These are phyloP conservation scores for Aspergillus proliferans DNA, from an alignment of 2,329 filamentous ascomycete species.

Conservation along the genomic window DNA sequence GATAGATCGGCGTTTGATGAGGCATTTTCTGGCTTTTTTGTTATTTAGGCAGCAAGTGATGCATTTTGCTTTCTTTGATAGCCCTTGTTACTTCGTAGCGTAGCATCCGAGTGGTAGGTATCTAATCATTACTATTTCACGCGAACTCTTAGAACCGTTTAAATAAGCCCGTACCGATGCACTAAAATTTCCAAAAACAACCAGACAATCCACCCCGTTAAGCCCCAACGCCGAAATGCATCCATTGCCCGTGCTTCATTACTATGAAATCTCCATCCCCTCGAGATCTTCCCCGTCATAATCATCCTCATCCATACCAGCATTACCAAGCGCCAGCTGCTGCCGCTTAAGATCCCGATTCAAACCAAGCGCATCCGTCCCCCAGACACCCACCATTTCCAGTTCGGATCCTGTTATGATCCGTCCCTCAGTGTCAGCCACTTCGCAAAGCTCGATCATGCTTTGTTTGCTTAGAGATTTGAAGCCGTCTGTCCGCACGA, in stretches of 20 bases:
- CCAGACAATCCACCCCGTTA: slow-evolving; percentile 3
- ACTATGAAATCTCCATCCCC: slow-evolving; percentile 40
- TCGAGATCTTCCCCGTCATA: slow-evolving; percentile 43
- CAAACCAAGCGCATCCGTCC: slow-evolving; percentile 40
- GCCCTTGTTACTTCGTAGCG: no score
- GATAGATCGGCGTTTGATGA: no score
- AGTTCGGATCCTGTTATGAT: slow-evolving; percentile 84
- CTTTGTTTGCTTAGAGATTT: slow-evolving; percentile 69
- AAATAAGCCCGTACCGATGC: background rate
- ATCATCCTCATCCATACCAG: slow-evolving; percentile 33
- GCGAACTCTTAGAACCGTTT: no score
- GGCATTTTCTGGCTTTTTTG: no score
- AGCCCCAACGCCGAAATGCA: slow-evolving; percentile 11
- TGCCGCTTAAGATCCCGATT: slow-evolving; percentile 25
- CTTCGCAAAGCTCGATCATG: slow-evolving; percentile 85
- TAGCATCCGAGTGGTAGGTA: no score
- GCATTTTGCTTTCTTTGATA: no score
- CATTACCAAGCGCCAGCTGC: slow-evolving; percentile 20
- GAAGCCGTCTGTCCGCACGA: slow-evolving; percentile 86
- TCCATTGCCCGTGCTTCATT: background rate
- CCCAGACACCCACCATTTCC: slow-evolving; percentile 52
- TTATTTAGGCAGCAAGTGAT: no score
- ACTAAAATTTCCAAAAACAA: background rate
- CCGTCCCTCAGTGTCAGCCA: slow-evolving; percentile 87
- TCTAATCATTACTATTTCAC: no score